phyloP scores from a whole-genome alignment of 2,329 filamentous ascomycete species.

The Fusarium subglutinans region DNA sequence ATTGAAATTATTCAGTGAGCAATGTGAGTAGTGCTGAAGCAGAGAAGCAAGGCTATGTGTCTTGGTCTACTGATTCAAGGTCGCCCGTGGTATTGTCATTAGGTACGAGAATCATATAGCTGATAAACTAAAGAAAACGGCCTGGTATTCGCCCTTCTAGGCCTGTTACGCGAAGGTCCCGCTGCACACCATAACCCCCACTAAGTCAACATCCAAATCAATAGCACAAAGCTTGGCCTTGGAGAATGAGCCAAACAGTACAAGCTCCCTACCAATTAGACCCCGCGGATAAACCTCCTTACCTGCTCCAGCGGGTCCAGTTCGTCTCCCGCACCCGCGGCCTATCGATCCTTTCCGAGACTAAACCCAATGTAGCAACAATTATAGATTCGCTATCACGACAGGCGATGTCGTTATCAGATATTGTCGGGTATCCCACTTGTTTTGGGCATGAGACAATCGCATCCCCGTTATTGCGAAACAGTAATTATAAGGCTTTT shows the following conservation, averaged over 20 bases:
- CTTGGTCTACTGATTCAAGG: no score
- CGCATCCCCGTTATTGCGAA: constrained; percentile 27
- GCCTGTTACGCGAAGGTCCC: background rate
- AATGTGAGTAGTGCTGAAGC: no score
- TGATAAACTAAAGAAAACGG: no score
- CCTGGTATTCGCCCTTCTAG: background rate
- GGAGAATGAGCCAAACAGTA: background rate
- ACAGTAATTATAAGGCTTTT: background rate
- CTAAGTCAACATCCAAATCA: background rate
- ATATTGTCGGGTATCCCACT: background rate
- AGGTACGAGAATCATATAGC: no score
- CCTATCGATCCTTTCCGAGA: background rate
- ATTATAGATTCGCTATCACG: constrained; percentile 24
- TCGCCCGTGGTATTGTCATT: no score
- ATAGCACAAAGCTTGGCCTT: background rate
- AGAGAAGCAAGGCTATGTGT: no score
- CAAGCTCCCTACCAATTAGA: background rate
- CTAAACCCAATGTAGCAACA: background rate
- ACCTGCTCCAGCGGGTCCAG: background rate
- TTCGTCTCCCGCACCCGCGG: background rate
- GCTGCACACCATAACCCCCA: background rate
- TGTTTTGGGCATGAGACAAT: constrained; percentile 12
- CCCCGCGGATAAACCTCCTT: fast-evolving
- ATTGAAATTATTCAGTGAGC: no score
- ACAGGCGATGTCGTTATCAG: constrained; percentile 25